Evolutionary conservation across 192 early-diverging fungal genomes (phyloP), one percentile per base, ranked within the genome.

Genomic region (Haplosporangium gracile): DNA sequence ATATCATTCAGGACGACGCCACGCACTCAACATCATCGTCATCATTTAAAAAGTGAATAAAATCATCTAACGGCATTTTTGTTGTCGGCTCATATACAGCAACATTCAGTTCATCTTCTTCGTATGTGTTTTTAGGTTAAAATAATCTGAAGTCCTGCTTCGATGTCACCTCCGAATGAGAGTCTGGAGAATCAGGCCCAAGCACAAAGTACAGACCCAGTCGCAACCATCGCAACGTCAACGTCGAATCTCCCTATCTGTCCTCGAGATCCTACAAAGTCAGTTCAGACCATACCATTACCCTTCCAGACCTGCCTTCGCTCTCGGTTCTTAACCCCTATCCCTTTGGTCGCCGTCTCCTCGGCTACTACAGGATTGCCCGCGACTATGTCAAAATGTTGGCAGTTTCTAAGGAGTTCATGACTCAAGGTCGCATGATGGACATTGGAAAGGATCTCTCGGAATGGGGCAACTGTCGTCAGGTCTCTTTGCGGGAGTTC

Each of bases 241-340:
- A 78, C 36, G 49, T 86, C 49, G 79, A 81, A 71, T 49, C 32
- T 36, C 84, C 79, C 0, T 86, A 86, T 36, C 75, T 86, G 8
- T 86, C 84, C 10, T 86, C 84, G 13, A 16, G 84, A 38, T 86
- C 84, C 53, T 86, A 86, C 76, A 80, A 74, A 71, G 84, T 86
- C 65, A 86, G 84, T 53, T 9, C 70, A 43, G 65, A 81, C 70
- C 84, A 86, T 55, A 86, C 84, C 49, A 86, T 86, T 72, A 86
- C 84, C 24, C 76, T 86, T 2, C 84, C 84, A 2, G 84, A 86
- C 65, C 76, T 86, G 49, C 84, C 84, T 1, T 79, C 79, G 11
- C 75, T 86, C 70, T 81, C 84, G 10, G 22, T 86, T 53, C 29
- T 81, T 49, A 86, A 81, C 76, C 84, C 79, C 49, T 86, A 81